phyloP scores from a whole-genome alignment of 2,329 filamentous ascomycete species.

The Ophiostoma sp. region DNA sequence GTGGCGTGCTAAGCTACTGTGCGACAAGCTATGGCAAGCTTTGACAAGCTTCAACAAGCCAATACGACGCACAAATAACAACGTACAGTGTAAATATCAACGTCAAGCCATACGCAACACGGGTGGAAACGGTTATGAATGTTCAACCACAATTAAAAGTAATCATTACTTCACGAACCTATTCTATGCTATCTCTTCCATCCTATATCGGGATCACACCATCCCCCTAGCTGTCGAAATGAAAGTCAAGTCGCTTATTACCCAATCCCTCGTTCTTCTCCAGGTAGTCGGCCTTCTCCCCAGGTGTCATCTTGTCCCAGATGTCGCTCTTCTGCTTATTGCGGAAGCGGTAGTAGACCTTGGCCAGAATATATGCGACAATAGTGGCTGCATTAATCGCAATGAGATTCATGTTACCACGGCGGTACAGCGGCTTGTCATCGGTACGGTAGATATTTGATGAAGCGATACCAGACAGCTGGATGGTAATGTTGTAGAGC shows the following conservation, averaged over 20 bases:
- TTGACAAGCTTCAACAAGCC: background rate
- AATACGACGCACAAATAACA: background rate
- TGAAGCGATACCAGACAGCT: slow-evolving; percentile 41
- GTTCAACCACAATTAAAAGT: no score
- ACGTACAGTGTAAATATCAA: background rate
- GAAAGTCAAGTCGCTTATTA: slow-evolving; percentile 42
- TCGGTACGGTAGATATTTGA: slow-evolving; percentile 39
- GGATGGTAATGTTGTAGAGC: slow-evolving; percentile 55
- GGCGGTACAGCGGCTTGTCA: slow-evolving; percentile 45
- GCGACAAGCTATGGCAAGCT: background rate
- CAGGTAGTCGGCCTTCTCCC: slow-evolving; percentile 48
- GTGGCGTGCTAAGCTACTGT: slow-evolving; percentile 8
- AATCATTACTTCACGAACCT: no score
- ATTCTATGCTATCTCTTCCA: background rate
- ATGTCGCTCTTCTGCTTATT: slow-evolving; percentile 44
- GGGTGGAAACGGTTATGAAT: no score
- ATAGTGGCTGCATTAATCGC: slow-evolving; percentile 38
- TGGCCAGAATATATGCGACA: slow-evolving; percentile 31
- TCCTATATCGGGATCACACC: background rate
- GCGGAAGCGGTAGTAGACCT: slow-evolving; percentile 46
- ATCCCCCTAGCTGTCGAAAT: slow-evolving; percentile 30
- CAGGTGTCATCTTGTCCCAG: slow-evolving; percentile 47
- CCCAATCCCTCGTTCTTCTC: slow-evolving; percentile 40
- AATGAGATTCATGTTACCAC: slow-evolving; percentile 40
- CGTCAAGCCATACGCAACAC: background rate